Evolutionary conservation across 2,329 filamentous ascomycete genomes (phyloP), one percentile per base, ranked within the genome.

Genomic region (Cryphonectria nitschkei): DNA sequence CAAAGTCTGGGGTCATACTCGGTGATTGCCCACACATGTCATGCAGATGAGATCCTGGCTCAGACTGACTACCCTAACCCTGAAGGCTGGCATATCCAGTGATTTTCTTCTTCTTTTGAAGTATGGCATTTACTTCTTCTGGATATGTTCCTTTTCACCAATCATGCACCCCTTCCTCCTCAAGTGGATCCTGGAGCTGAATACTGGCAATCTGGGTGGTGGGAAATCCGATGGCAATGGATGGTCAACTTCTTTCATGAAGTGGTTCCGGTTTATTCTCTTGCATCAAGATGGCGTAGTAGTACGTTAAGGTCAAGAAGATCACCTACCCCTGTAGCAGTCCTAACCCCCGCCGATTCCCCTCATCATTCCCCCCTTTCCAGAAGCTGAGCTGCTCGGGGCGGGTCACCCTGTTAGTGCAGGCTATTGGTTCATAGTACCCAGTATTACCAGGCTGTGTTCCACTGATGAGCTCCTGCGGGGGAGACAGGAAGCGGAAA

Each of bases 221-320:
- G 52, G 52, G 52, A 56, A 56, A 56, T 56, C 52, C 26, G 37
- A 43, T 41, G 22, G 37, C 34, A 43, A 13, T n/a, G 9, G 34
- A 37, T 43, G 61, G 29, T 1, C 58, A 16, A 56, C 34, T 34
- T 66, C 9, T 39, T 13, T 11, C 29, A 19, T n/a, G 34, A 26
- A 46, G 54, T 29, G 54, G 65, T 68, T 68, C 67, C 67, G 67
- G 67, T 68, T 68, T 68, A 68, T 68, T 68, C 60, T 68, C 67
- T 68, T 68, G 67, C 60, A 64, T 62, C 65, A 22, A 9, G 37
- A 39, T 68, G 46, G 6, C 46, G 22, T 19, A 50, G 22, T 19
- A 50, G 22, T 19, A 50, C 22, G 22, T 19, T n/a, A 50, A 50
- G n/a, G 46, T 50, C 19, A n/a, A 19, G 16, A 50, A n/a, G 46